Conservation (phyloP, 1,284 basidiomycete genomes). For the Leccinum fuscescens region DNA sequence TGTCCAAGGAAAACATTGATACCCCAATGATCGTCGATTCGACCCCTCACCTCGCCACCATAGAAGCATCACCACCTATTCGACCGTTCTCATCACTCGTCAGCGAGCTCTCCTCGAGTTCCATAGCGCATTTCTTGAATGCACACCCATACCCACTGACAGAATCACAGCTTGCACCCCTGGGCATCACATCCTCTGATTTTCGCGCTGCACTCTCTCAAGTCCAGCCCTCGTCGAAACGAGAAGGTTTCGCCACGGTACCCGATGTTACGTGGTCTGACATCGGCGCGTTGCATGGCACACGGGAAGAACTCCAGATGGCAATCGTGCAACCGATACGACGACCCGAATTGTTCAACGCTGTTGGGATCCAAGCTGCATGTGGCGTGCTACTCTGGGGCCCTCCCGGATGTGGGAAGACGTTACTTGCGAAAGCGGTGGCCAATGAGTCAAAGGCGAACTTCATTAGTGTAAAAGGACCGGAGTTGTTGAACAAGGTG, state of each 20-base stretch:
- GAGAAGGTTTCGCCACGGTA: slow-evolving; percentile 96
- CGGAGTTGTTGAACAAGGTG: slow-evolving; percentile 94
- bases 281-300: slow-evolving; percentile 86
- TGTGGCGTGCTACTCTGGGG: not conserved
- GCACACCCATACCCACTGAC: slow-evolving; percentile 83
- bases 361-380: not conserved
- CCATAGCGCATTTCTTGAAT: slow-evolving; percentile 87
- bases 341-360: slow-evolving; percentile 84
- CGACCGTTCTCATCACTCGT: slow-evolving; percentile 45
- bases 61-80: slow-evolving; percentile 10
- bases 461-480: slow-evolving; percentile 97
- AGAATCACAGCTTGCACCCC: slow-evolving; percentile 70
- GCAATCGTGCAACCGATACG: slow-evolving; percentile 95
- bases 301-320: slow-evolving; percentile 93
- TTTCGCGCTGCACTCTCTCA: slow-evolving; percentile 80
- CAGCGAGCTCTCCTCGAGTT: slow-evolving; percentile 51
- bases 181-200: slow-evolving; percentile 79
- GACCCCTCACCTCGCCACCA: slow-evolving; percentile 21
- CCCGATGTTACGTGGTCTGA: slow-evolving; percentile 96
- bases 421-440: slow-evolving; percentile 92
- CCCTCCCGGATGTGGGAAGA: slow-evolving; percentile 87
- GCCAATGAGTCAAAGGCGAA: slow-evolving; percentile 94
- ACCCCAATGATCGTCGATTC: slow-evolving; percentile 53
- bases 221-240: slow-evolving; percentile 93
- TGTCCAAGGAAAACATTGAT: slow-evolving; percentile 31